Base-by-base conservation (phyloP, 2,329 filamentous ascomycete genomes). In the Aspergillus melleus region DNA sequence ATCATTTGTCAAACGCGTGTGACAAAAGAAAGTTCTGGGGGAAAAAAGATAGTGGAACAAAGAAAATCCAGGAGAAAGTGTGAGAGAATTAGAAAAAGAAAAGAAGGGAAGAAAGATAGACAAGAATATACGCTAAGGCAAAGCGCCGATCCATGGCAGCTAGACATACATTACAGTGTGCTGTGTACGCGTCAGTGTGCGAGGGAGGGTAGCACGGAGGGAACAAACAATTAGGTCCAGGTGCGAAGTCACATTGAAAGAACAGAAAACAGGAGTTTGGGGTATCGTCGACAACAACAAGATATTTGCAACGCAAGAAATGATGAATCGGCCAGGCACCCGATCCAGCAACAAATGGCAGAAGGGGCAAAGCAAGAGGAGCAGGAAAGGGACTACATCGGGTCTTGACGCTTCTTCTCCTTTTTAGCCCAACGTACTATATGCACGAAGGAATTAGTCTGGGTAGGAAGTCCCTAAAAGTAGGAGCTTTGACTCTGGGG, bases 341-440 rank as follows among this genome's bases (percentile, higher is more conserved):
- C 36, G 14, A 42, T n/a, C 36, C 16, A n/a, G 36, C 36, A 46
- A 47, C 44, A 22, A 47, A 16, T 12, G 19, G 9, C 8, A 16
- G 6, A 47, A 22, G 6, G 42, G 16, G 16, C 11, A 46, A n/a
- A 19, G 19, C 14, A 46, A 46, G 12, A 19, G 16, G 39, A 42
- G n/a, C 22, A 22, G 5, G 16, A 4, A 20, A 39, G 42, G 53
- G n/a, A 46, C 60, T 58, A 68, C 8, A 60, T 58, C 29, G 62
- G 64, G 54, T 70, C 70, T 54, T 74, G 73, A 24, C 76, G 80
- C 69, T 92, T 94, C 82, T 95, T 95, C 72, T 95, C 91, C 72
- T 91, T 92, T 70, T 85, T 86, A 3, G 83, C 83, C 83, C 83
- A 86, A 49, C 83, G 80, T 67, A 85, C 82, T 84, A 64, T 53